These are phyloP conservation scores for Wickerhamomyces bovis DNA, from an alignment of 805 yeast species.

Conservation along the genomic window DNA sequence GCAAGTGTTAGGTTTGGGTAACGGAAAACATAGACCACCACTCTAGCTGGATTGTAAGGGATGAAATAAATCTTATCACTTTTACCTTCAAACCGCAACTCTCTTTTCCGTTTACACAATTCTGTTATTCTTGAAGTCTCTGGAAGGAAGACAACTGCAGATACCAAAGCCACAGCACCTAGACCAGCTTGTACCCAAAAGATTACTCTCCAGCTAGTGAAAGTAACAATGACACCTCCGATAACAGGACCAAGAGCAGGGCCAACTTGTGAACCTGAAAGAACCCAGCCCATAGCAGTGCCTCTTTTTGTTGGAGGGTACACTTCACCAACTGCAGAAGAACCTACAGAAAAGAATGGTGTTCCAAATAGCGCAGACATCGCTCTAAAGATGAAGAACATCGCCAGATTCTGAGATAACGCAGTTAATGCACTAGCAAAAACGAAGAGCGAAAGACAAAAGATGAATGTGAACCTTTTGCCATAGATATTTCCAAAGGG, in stretches of 20 bases:
- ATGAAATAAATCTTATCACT: neutral
- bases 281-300: slow-evolving; percentile 41
- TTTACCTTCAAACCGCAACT: slow-evolving; percentile 1
- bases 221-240: slow-evolving; percentile 52
- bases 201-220: slow-evolving; percentile 46
- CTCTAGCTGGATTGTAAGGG: slow-evolving; percentile 39
- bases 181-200: slow-evolving; percentile 44
- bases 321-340: slow-evolving; percentile 44
- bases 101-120: slow-evolving; percentile 23
- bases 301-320: slow-evolving; percentile 45
- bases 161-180: slow-evolving; percentile 29
- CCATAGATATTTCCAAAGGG: slow-evolving; percentile 54
- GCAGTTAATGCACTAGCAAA: slow-evolving; percentile 33
- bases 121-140: slow-evolving; percentile 37
- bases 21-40: slow-evolving; percentile 32
- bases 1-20: slow-evolving; percentile 31
- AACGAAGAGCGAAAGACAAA: slow-evolving; percentile 30
- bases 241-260: slow-evolving; percentile 47
- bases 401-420: slow-evolving; percentile 43
- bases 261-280: slow-evolving; percentile 48
- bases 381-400: slow-evolving; percentile 48
- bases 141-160: slow-evolving; percentile 36
- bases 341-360: slow-evolving; percentile 48
- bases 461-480: slow-evolving; percentile 36
- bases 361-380: slow-evolving; percentile 50